Evolutionary conservation across 177 flowering plant species (phyloP), one percentile per base, ranked within the genome.

Genomic region (Tripterygium wilfordii): DNA sequence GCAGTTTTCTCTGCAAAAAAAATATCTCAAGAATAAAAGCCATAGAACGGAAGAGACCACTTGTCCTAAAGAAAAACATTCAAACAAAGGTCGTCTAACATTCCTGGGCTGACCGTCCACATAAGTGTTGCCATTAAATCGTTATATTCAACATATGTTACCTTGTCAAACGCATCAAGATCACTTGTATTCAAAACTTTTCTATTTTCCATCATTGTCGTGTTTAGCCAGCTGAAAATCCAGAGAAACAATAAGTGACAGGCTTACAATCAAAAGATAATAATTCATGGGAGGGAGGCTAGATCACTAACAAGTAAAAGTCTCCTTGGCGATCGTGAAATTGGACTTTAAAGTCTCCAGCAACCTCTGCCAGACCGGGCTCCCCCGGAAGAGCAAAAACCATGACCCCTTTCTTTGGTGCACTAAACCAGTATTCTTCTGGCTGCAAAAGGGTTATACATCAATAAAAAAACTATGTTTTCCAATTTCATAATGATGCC

Each of bases 321-420:
- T 92, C 97, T 64, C 99, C 99, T 70, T 89, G 95, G 22, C 88
- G 83, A 35, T 92, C 99, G 63, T 87, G 99, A 72, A 92, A 92
- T 49, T 80, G 86, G 57, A 92, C 64, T 71, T 89, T 92, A 67
- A 92, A 92, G 68, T 92, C 99, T 20, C 99, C 99, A 54, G 75
- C 51, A 57, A 92, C 63, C 65, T 89, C 95, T 15, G 96, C 65
- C 53, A 92, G 63, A 51, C 99, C 99, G 61, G 96, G 96, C 60
- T 89, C 99, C 56, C 99, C 99, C 0, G 99, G 99, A 51, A 92
- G 64, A 35, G 99, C 89, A 71, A 92, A 92, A 22, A 94, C 99
- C 97, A 85, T 85, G 21, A 94, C 67, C 56, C 96, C 99, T 65
- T 92, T 92, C 75, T 74, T 86, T 37, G 99, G 99, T 7, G 99